Percentiles rank a stretch among this genome's conserved stretches.
Evolutionary conservation across 768 basidiomycete species (phyloP).

Genomic region (Mycena galericulata): DNA sequence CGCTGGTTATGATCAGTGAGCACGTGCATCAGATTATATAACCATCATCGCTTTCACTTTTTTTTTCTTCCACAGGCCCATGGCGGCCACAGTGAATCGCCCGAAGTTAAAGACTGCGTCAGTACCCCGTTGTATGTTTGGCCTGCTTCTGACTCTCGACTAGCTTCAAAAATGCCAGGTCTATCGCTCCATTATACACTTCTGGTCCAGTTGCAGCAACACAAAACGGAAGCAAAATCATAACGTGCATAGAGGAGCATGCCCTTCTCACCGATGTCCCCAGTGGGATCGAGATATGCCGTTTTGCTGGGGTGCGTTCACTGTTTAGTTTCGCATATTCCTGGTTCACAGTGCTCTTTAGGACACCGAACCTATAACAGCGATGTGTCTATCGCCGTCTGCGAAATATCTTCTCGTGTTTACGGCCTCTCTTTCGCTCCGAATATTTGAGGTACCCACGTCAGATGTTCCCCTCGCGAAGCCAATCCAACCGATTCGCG

Average conservation of each 20-base stretch:
- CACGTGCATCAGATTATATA: background rate
- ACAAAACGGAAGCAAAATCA: slow-evolving; percentile 79
- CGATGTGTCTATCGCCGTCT: slow-evolving; percentile 85
- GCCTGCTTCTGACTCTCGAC: slow-evolving; percentile 21
- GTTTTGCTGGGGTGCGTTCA: slow-evolving; percentile 82
- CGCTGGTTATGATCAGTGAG: background rate
- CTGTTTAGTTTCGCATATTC: background rate
- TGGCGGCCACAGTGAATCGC: slow-evolving; percentile 44
- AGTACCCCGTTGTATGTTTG: slow-evolving; percentile 38
- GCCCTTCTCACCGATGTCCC: slow-evolving; percentile 86
- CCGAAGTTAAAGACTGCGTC: slow-evolving; percentile 75
- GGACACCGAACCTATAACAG: slow-evolving; percentile 89
- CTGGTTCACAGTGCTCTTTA: slow-evolving; percentile 45
- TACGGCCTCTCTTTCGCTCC: slow-evolving; percentile 83
- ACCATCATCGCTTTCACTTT: background rate
- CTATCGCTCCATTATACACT: slow-evolving; percentile 87
- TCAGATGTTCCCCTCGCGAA: slow-evolving; percentile 55
- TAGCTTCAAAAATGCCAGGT: slow-evolving; percentile 82
- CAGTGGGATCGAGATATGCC: slow-evolving; percentile 79
- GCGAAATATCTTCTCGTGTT: slow-evolving; percentile 82
- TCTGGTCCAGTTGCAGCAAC: slow-evolving; percentile 87
- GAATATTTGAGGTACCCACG: slow-evolving; percentile 84
- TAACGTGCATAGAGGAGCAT: slow-evolving; percentile 91
- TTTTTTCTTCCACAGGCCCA: slow-evolving; percentile 1
- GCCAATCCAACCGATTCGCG: slow-evolving; percentile 75